phyloP scores from a whole-genome alignment of 768 basidiomycete species.

The Agrocybe chaxingu region DNA sequence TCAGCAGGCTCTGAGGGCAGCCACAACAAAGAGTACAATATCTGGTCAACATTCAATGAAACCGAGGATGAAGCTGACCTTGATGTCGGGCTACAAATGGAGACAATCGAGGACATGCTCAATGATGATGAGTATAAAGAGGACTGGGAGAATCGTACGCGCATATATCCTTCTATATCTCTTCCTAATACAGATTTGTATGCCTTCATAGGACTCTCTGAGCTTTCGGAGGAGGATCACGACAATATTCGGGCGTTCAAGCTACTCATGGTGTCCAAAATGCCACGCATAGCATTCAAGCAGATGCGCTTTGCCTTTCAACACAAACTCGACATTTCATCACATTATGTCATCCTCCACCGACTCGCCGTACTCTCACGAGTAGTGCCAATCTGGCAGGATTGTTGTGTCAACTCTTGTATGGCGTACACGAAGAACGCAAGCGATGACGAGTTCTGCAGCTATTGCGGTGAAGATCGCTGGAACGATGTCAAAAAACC shows the following conservation, averaged over 20 bases:
- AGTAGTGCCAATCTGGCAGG: slow-evolving; percentile 19
- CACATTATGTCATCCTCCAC: slow-evolving; percentile 21
- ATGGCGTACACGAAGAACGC: slow-evolving; percentile 25
- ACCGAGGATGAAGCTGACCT: too few species aligned
- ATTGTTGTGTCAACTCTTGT: slow-evolving; percentile 34
- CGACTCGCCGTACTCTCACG: slow-evolving; percentile 22
- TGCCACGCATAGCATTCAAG: slow-evolving; percentile 19
- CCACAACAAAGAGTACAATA: too few species aligned
- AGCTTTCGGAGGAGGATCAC: slow-evolving; percentile 18
- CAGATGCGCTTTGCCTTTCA: slow-evolving; percentile 23
- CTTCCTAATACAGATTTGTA: too few species aligned
- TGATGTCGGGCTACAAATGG: too few species aligned
- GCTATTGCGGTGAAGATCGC: slow-evolving; percentile 16
- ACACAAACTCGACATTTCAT: slow-evolving; percentile 20
- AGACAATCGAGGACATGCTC: too few species aligned
- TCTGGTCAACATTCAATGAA: too few species aligned
- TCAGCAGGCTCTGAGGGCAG: too few species aligned
- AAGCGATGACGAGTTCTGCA: slow-evolving; percentile 10
- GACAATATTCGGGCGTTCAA: slow-evolving; percentile 26
- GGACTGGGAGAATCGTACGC: too few species aligned
- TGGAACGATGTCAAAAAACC: slow-evolving; percentile 1
- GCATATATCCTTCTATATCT: too few species aligned
- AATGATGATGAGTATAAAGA: too few species aligned
- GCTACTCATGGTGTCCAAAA: slow-evolving; percentile 21
- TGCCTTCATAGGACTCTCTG: too few species aligned